Evolutionary conservation across 2,329 filamentous ascomycete species (phyloP), one percentile per base, ranked within the genome.

Genomic region (Phoma sp.): DNA sequence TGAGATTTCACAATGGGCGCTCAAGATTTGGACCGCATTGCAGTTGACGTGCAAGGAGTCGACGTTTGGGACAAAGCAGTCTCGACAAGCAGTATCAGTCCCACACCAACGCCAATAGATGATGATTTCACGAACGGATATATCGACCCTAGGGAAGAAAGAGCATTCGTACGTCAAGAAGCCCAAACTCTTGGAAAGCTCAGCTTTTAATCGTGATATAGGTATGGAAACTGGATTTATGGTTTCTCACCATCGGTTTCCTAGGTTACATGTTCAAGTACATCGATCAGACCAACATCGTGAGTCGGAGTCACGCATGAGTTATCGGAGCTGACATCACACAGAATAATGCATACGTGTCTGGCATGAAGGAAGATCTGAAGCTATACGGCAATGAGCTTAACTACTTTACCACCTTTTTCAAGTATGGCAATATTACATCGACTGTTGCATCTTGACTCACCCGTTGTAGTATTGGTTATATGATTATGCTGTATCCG

Each of bases 401-500:
- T n/a, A 49, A 51, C n/a, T 49, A 53, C 21, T 57, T 53, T 11
- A 42, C 37, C 10, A 51, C 47, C 12, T 43, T 23, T 21, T 51
- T 43, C 28, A 37, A 36, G 40, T 43, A 21, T 5, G 50, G 25
- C 82, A 78, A 75, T 58, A 53, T 65, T 62, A 7, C 60, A 74
- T 52, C 4, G 4, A 23, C 11, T 4, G 6, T 17, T 5, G 7
- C 5, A n/a, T 11, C 5, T 5, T 21, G 10, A 33, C 10, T 25
- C n/a, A 43, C 11, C 3, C 11, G 14, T 7, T 15, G 7, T 5
- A 43, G 40, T 26, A 43, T 51, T 23, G 47, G 29, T 15, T 51
- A 51, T 15, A 40, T 40, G 20, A 28, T 51, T 18, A 36, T 43
- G 30, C 23, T 51, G 4, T 33, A 33, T 20, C 47, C 47, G 5